phyloP scores from a whole-genome alignment of 495 filamentous ascomycete genomes.

The Hypoxylon trugodes region DNA sequence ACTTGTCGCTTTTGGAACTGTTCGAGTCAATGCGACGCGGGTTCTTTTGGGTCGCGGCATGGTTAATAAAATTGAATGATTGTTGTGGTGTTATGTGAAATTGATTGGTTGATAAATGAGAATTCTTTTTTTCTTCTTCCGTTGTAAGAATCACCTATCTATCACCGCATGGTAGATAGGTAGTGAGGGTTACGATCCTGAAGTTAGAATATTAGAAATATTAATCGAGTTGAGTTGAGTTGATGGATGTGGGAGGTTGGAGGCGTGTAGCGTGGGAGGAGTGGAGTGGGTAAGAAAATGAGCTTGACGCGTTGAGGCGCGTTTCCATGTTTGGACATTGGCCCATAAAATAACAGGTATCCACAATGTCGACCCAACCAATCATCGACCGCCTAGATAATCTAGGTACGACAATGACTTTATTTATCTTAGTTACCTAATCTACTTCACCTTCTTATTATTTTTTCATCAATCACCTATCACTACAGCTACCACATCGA shows the following conservation, averaged over 20 bases:
- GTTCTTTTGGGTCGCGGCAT: constrained; percentile 57
- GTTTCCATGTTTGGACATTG: constrained; percentile 25
- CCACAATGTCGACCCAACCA: neutral
- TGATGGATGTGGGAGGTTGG: constrained; percentile 6
- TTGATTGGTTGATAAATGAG: constrained; percentile 2
- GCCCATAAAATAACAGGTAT: neutral
- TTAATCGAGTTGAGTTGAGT: constrained; percentile 14
- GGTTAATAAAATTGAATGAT: neutral
- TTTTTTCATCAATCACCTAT: too few species aligned
- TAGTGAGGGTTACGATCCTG: neutral
- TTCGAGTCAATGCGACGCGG: constrained; percentile 49
- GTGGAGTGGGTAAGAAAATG: constrained; percentile 9
- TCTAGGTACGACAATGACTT: too few species aligned
- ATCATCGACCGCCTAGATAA: too few species aligned
- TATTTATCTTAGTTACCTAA: too few species aligned
- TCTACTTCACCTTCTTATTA: too few species aligned
- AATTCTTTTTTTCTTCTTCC: too few species aligned
- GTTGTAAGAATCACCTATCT: neutral
- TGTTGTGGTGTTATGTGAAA: neutral
- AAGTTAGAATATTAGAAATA: neutral
- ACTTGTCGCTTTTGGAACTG: constrained; percentile 32
- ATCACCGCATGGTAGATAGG: neutral
- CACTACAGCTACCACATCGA: too few species aligned
- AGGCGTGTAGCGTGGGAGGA: neutral
- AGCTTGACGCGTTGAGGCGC: constrained; percentile 39